Conservation (phyloP, 2,329 filamentous ascomycete genomes). For the Fusarium goolgardi region DNA sequence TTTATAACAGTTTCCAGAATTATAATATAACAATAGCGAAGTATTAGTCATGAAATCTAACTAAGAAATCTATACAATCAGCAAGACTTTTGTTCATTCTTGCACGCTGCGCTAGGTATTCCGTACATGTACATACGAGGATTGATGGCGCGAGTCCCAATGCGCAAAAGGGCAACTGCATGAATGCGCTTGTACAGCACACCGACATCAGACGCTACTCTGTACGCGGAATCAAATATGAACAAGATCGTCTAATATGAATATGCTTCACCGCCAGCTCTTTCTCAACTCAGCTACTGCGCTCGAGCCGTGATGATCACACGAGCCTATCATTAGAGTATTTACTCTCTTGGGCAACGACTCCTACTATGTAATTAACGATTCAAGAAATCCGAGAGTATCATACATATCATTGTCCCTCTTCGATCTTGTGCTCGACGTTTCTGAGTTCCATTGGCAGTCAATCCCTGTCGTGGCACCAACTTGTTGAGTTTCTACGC, state of each 20-base stretch:
- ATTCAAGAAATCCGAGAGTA: background rate
- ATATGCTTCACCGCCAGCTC: slow-evolving; percentile 41
- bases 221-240: slow-evolving; percentile 12
- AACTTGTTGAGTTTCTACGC: background rate
- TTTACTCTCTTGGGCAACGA: background rate
- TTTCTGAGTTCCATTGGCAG: background rate
- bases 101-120: background rate
- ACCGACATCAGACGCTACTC: slow-evolving; percentile 33
- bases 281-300: slow-evolving; percentile 32
- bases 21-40: background rate
- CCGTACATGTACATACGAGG: slow-evolving; percentile 5
- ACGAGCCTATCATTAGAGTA: background rate
- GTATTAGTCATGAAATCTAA: background rate
- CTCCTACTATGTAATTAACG: background rate
- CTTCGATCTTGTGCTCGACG: background rate
- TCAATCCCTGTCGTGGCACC: background rate
- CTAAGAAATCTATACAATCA: background rate
- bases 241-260: slow-evolving; percentile 15
- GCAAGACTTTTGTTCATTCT: background rate
- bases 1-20: background rate
- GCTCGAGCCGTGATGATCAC: slow-evolving; percentile 30
- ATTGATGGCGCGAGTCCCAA: slow-evolving; percentile 18
- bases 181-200: slow-evolving; percentile 33
- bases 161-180: slow-evolving; percentile 18
- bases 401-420: slow-evolving; percentile 19